Evolutionary conservation across 1,284 basidiomycete species (phyloP).

Genomic region (Wallemia mellicola): DNA sequence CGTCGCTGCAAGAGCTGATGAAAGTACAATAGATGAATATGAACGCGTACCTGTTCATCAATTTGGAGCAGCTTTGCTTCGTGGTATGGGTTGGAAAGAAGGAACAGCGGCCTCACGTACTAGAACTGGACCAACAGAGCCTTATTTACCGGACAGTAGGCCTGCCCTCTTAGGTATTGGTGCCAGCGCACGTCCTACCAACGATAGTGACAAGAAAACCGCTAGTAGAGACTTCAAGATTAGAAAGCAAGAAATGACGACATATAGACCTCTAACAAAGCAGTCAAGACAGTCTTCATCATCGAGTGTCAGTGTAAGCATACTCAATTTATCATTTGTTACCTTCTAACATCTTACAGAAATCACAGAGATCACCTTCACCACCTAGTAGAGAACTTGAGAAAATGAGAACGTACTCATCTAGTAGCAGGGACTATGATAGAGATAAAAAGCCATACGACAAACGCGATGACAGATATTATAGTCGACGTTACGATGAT

Average conservation of each 20-base stretch:
- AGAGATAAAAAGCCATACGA: background rate
- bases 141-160: slow-evolving; percentile 47
- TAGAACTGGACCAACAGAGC: slow-evolving; percentile 30
- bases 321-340: background rate
- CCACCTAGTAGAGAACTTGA: too few species aligned
- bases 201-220: background rate
- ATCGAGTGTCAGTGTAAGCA: background rate
- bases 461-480: background rate
- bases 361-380: background rate
- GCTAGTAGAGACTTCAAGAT: background rate
- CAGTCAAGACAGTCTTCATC: background rate
- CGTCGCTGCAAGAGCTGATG: slow-evolving; percentile 40
- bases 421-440: background rate
- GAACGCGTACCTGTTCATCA: slow-evolving; percentile 64
- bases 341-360: background rate
- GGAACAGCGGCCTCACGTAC: slow-evolving; percentile 32
- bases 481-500: background rate
- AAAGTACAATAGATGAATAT: slow-evolving; percentile 56
- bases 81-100: slow-evolving; percentile 91
- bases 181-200: slow-evolving; percentile 21
- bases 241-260: background rate
- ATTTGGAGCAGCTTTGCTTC: slow-evolving; percentile 71
- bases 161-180: slow-evolving; percentile 67
- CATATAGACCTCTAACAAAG: background rate
- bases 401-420: background rate